Evolutionary conservation across 257 asterid genomes (phyloP).

Genomic region (Thymus quinquecostatus): DNA sequence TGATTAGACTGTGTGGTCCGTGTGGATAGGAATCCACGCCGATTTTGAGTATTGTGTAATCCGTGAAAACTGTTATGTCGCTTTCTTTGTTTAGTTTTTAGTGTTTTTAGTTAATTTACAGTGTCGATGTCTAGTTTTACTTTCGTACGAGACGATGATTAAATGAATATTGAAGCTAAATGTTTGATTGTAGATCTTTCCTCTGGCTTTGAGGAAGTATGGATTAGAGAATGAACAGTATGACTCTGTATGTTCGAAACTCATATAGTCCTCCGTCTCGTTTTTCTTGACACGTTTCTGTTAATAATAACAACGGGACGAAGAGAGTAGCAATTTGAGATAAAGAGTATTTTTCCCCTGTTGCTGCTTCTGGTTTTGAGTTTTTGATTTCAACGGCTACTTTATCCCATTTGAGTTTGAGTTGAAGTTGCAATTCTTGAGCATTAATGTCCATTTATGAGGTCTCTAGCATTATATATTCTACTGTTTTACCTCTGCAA

Average conservation of each 20-base stretch:
- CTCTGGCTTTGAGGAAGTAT: neutral
- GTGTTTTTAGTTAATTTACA: neutral
- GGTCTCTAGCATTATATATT: neutral
- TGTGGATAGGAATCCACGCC: neutral
- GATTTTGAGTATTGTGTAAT: neutral
- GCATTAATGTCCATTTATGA: no score
- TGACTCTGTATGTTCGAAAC: neutral
- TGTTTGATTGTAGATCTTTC: neutral
- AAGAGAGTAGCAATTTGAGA: no score
- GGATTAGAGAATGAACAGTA: constrained; percentile 4
- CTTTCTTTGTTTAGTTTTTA: neutral
- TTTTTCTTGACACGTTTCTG: no score
- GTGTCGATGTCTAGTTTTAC: neutral
- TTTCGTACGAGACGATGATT: neutral
- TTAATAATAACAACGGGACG: no score
- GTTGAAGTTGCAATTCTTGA: neutral
- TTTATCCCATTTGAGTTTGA: neutral
- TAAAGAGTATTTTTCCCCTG: neutral
- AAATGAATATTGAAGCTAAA: neutral
- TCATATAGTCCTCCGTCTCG: neutral
- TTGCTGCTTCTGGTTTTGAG: neutral
- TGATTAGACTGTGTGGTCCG: constrained; percentile 1
- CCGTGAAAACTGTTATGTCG: neutral
- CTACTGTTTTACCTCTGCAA: neutral
- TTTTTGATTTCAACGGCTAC: neutral